phyloP scores from a whole-genome alignment of 768 basidiomycete genomes.

The Lactarius vividus region DNA sequence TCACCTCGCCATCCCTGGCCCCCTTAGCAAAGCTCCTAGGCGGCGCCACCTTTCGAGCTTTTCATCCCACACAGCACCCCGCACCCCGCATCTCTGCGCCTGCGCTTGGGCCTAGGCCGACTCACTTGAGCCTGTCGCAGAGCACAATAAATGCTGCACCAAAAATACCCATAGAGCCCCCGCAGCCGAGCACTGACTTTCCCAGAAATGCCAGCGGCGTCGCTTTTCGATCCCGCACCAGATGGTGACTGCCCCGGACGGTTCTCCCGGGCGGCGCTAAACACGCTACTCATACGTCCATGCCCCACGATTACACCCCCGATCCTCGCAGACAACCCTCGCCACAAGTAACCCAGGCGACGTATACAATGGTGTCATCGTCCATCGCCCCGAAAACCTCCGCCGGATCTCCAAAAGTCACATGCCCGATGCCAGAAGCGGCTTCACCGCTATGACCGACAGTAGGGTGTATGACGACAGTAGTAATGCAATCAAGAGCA shows the following conservation, averaged over 20 bases:
- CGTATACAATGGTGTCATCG: conserved; percentile 51
- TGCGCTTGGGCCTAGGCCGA: conserved; percentile 52
- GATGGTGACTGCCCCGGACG: too few species aligned
- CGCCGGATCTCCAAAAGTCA: conserved; percentile 56
- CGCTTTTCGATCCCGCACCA: conserved; percentile 53
- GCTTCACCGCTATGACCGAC: conserved; percentile 23
- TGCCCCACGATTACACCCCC: conserved; percentile 32
- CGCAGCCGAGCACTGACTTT: conserved; percentile 87
- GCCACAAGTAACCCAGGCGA: conserved; percentile 57
- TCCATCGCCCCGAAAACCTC: conserved; percentile 70
- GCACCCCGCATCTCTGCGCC: background rate
- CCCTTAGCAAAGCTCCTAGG: too few species aligned
- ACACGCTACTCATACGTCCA: conserved; percentile 74
- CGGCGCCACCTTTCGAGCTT: too few species aligned
- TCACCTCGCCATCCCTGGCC: too few species aligned
- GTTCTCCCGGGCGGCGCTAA: too few species aligned
- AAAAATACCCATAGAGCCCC: conserved; percentile 51
- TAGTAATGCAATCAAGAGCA: conserved; percentile 40
- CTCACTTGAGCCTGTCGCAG: conserved; percentile 82
- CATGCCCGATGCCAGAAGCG: background rate
- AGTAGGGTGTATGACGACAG: conserved; percentile 51
- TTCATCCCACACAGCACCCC: too few species aligned
- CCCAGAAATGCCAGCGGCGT: conserved; percentile 44
- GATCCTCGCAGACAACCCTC: conserved; percentile 48
- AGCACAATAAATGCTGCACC: conserved; percentile 64